These are phyloP conservation scores for Russula brevipes DNA, from an alignment of 768 basidiomycete species.

Conservation along the genomic window DNA sequence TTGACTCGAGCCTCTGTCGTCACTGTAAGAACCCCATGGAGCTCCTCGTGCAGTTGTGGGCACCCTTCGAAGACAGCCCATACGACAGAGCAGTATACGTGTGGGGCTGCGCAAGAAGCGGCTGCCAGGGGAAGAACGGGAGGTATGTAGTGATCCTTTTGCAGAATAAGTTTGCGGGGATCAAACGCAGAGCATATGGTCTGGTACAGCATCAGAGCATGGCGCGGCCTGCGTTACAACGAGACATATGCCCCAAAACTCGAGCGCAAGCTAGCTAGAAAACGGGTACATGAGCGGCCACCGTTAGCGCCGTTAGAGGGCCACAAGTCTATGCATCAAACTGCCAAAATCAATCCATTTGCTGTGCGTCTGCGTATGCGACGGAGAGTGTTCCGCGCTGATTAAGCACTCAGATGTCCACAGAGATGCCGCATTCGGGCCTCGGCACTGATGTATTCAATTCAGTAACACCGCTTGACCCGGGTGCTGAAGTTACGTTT, in stretches of 20 bases:
- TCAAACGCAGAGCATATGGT: background rate
- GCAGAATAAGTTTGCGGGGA: background rate
- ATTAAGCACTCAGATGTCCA: constrained; percentile 12
- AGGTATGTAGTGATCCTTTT: constrained; percentile 48
- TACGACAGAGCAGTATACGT: constrained; percentile 83
- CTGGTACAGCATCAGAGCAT: constrained; percentile 67
- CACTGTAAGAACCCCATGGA: constrained; percentile 71
- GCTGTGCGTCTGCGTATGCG: constrained; percentile 41
- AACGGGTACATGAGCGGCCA: constrained; percentile 36
- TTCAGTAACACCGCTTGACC: background rate
- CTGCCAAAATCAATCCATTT: constrained; percentile 55
- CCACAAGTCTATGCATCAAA: constrained; percentile 31
- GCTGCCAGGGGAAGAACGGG: constrained; percentile 71
- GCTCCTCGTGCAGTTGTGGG: constrained; percentile 83
- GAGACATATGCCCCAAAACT: constrained; percentile 70
- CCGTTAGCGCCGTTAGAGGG: constrained; percentile 32
- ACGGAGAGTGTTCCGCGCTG: background rate
- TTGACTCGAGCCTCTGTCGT: constrained; percentile 64
- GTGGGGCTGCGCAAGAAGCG: constrained; percentile 69
- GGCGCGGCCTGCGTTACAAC: constrained; percentile 71
- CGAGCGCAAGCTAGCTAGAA: constrained; percentile 46
- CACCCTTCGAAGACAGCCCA: constrained; percentile 78
- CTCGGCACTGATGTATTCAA: constrained; percentile 69
- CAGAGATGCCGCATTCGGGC: constrained; percentile 39
- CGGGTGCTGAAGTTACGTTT: background rate